phyloP scores from a whole-genome alignment of 192 early-diverging fungal genomes.

The Backusella mclennaniae region DNA sequence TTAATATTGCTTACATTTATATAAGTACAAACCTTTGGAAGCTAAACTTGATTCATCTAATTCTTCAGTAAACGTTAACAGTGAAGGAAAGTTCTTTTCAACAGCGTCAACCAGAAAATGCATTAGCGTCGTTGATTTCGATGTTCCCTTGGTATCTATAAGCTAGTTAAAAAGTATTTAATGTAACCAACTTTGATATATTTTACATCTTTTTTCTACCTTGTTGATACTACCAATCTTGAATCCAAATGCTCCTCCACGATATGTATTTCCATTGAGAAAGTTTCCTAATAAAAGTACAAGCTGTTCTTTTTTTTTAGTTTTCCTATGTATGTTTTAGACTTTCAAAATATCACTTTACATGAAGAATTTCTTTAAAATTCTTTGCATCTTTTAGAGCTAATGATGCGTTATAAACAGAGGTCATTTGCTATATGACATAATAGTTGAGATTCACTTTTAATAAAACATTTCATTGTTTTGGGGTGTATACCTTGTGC shows the following conservation, averaged over 20 bases:
- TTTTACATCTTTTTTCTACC: slow-evolving; percentile 20
- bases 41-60: slow-evolving; percentile 65
- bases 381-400: slow-evolving; percentile 62
- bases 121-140: slow-evolving; percentile 69
- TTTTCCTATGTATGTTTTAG: neutral
- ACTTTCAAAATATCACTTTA: slow-evolving; percentile 15
- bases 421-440: slow-evolving; percentile 48
- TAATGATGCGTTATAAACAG: slow-evolving; percentile 63
- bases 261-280: slow-evolving; percentile 76
- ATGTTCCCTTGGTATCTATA: slow-evolving; percentile 80
- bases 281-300: slow-evolving; percentile 81
- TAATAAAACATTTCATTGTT: neutral
- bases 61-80: slow-evolving; percentile 64
- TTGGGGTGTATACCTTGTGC: slow-evolving; percentile 29
- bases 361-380: slow-evolving; percentile 73
- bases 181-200: neutral
- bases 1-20: neutral
- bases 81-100: slow-evolving; percentile 61
- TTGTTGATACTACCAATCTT: slow-evolving; percentile 83
- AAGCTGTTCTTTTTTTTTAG: slow-evolving; percentile 35
- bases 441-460: neutral
- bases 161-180: slow-evolving; percentile 32
- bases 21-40: slow-evolving; percentile 53
- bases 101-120: slow-evolving; percentile 74
- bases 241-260: slow-evolving; percentile 83